These are phyloP conservation scores for Tetracladium marchalianum DNA, from an alignment of 495 filamentous ascomycete species.

Conservation along the genomic window DNA sequence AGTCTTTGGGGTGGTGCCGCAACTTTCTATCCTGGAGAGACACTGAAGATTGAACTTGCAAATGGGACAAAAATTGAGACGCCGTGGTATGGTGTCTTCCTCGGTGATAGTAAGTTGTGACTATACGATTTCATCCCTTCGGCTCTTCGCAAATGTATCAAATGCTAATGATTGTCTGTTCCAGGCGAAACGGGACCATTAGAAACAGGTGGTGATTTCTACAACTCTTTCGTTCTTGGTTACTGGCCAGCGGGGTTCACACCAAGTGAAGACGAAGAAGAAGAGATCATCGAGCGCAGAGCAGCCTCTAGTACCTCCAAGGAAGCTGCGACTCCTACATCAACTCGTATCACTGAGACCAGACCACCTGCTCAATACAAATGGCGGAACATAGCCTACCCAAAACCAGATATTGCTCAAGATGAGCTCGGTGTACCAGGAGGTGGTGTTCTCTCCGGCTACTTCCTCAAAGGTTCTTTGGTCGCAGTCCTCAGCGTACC, in stretches of 20 bases:
- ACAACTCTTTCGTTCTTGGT: constrained; percentile 38
- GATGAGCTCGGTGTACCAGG: constrained; percentile 22
- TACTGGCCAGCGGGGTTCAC: constrained; percentile 22
- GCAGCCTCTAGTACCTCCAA: background rate
- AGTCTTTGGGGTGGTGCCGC: constrained; percentile 27
- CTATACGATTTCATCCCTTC: too few relatives aligned
- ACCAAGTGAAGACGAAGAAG: constrained; percentile 1
- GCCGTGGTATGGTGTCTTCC: too few relatives aligned
- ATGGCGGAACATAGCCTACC: constrained; percentile 26
- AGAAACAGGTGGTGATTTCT: constrained; percentile 38
- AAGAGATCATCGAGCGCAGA: constrained; percentile 4
- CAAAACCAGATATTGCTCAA: constrained; percentile 25
- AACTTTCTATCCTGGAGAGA: constrained; percentile 39
- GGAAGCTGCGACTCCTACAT: background rate
- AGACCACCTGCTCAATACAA: constrained; percentile 9
- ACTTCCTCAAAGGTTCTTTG: constrained; percentile 30
- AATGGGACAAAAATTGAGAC: constrained; percentile 24
- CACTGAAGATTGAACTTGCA: constrained; percentile 28
- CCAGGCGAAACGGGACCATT: constrained; percentile 29
- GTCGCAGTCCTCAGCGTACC: constrained; percentile 41
- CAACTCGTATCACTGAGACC: constrained; percentile 1
- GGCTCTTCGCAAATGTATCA: too few relatives aligned
- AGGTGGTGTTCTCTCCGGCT: constrained; percentile 29
- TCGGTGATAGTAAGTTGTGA: too few relatives aligned
- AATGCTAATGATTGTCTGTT: constrained; percentile 26